Conservation (phyloP, 1,139 yeast species). For the Magnusiomyces magnusii region DNA sequence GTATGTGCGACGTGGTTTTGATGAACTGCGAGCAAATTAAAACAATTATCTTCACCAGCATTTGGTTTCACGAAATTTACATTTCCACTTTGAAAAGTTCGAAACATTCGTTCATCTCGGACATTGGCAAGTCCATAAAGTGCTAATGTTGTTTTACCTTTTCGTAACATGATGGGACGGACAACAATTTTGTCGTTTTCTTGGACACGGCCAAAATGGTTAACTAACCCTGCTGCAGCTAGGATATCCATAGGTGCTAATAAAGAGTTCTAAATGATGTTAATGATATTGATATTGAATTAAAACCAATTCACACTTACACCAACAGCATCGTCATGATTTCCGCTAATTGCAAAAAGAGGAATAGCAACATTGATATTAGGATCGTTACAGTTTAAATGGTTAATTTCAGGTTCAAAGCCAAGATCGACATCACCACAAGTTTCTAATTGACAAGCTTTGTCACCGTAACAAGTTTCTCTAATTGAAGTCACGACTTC, state of each 20-base stretch:
- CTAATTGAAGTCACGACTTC: conserved; percentile 74
- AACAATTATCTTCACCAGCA: conserved; percentile 53
- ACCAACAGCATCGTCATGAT: conserved; percentile 97
- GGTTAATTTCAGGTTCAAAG: conserved; percentile 51
- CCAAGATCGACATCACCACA: conserved; percentile 68
- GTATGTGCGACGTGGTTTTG: conserved; percentile 80
- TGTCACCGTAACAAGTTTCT: conserved; percentile 70
- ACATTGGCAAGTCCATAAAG: conserved; percentile 85
- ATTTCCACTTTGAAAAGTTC: conserved; percentile 72
- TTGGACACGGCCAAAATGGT: conserved; percentile 80
- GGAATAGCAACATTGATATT: conserved; percentile 89
- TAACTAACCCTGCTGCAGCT: conserved; percentile 72
- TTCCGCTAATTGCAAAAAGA: conserved; percentile 88
- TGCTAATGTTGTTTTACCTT: conserved; percentile 76
- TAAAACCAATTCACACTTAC: conserved; percentile 25
- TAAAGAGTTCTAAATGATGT: conserved; percentile 34
- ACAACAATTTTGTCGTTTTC: conserved; percentile 70
- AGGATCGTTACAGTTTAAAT: conserved; percentile 84
- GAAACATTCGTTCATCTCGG: conserved; percentile 78
- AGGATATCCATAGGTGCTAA: conserved; percentile 85
- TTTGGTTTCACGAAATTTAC: conserved; percentile 74
- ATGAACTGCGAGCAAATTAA: conserved; percentile 81
- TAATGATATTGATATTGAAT: no score
- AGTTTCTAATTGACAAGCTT: conserved; percentile 79
- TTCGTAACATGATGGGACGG: conserved; percentile 72